Percentiles rank a stretch among this genome's conserved stretches.
Conservation (phyloP, 2,329 filamentous ascomycete genomes). For the Venturia pyrina region DNA sequence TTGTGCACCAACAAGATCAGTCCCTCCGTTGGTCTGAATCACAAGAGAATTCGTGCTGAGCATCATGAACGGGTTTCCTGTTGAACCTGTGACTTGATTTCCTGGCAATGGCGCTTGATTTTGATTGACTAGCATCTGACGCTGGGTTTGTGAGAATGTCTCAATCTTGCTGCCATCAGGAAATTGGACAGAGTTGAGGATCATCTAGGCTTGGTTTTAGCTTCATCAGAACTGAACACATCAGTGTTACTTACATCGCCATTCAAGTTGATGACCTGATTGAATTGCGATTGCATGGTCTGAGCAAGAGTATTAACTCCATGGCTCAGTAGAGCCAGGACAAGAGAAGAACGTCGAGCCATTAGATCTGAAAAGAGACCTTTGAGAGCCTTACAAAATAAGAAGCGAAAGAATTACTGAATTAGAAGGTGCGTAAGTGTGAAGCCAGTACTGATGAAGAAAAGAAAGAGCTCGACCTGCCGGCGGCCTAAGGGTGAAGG, state of each 20-base stretch:
- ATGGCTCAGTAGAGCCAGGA: conserved; percentile 8
- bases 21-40: conserved; percentile 27
- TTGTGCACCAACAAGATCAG: conserved; percentile 26
- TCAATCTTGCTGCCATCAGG: conserved; percentile 27
- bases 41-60: conserved; percentile 24
- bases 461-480: conserved; percentile 5
- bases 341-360: conserved; percentile 3
- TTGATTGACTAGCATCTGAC: conserved; percentile 31
- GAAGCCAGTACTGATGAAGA: conserved; percentile 5
- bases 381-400: background rate
- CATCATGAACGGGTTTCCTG: conserved; percentile 27
- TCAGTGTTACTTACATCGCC: conserved; percentile 23
- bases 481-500: conserved; percentile 1
- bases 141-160: conserved; percentile 28
- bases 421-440: background rate
- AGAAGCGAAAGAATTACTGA: background rate
- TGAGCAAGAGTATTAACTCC: conserved; percentile 18
- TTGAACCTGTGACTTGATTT: conserved; percentile 27
- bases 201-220: conserved; percentile 19
- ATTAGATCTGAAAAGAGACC: conserved; percentile 4
- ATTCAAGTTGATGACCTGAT: conserved; percentile 30
- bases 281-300: conserved; percentile 24
- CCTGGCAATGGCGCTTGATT: conserved; percentile 24
- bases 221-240: background rate
- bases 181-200: conserved; percentile 27